Base-by-base conservation (phyloP, 2,329 filamentous ascomycete genomes). In the Tympanopsis confertula region DNA sequence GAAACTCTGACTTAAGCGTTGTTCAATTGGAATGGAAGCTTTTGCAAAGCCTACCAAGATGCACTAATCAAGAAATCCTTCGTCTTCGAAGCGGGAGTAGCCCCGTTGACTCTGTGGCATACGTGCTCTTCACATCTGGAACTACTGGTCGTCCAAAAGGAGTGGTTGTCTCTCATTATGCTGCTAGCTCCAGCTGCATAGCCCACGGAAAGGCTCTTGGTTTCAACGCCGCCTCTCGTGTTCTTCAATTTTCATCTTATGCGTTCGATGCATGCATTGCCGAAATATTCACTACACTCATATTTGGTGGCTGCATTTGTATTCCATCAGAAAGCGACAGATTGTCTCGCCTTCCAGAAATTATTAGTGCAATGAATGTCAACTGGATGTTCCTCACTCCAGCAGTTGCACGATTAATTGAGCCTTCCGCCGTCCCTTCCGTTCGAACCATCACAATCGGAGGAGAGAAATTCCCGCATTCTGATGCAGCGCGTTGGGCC, bases 281-380 rank as follows among this genome's bases (percentile, higher is more conserved):
- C 18, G 41, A 49, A 5, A 42, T 42, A 13, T 42, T 42, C 12
- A 38, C 20, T 2, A 38, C 36, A n/a, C 20, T 42, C 12, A 26
- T 33, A 13, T 20, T 20, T 13, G 41, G 41, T 18, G 37, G 35
- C 14, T 36, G 14, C 35, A 14, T 38, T 20, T 35, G 19, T n/a
- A 22, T 24, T 19, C 20, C 36, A 13, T 22, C 35, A 15, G 19
- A 42, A 5, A 36, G 39, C n/a, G 20, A 38, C 12, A 13, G 26
- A 5, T 15, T 40, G 13, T 38, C 22, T 26, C 22, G 39, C 14
- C 35, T 43, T 3, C 28, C 35, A 13, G 41, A 28, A 4, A 20
- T 29, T 15, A 43, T 43, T 20, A 42, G 38, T 22, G 19, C 39
- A 18, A 13, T 38, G 24, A 28, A 42, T 12, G 17, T 42, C 7